These are phyloP conservation scores for Chaetomium olivaceum DNA, from an alignment of 2,329 filamentous ascomycete genomes.

Conservation along the genomic window DNA sequence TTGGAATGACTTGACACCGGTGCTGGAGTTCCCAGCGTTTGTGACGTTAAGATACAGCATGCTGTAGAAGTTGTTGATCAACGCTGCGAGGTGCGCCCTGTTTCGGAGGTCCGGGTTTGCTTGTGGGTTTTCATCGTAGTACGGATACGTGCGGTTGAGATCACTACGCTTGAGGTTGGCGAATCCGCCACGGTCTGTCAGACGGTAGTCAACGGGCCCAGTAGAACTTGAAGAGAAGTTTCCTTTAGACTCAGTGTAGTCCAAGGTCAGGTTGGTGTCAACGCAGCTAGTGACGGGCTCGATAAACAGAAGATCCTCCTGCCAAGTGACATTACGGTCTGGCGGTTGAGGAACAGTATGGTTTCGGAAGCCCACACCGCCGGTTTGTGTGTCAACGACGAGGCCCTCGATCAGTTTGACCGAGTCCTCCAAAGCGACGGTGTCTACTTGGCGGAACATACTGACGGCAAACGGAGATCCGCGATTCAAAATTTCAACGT, in stretches of 20 bases:
- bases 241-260: background rate
- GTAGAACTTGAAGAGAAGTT: background rate
- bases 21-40: conserved; percentile 17
- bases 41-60: conserved; percentile 46
- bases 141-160: conserved; percentile 35
- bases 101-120: conserved; percentile 40
- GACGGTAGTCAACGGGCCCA: conserved; percentile 1
- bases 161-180: conserved; percentile 37
- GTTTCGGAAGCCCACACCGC: conserved; percentile 10
- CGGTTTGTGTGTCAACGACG: background rate
- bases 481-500: background rate
- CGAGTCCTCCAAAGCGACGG: background rate
- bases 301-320: conserved; percentile 15
- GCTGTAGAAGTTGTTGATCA: conserved; percentile 43
- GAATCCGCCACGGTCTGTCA: conserved; percentile 49
- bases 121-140: conserved; percentile 38
- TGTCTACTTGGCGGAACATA: conserved; percentile 4
- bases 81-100: conserved; percentile 48
- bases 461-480: background rate
- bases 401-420: conserved; percentile 11
- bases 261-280: conserved; percentile 10
- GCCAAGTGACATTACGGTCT: background rate
- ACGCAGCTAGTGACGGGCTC: conserved; percentile 13
- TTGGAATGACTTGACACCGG: conserved; percentile 32
- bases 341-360: conserved; percentile 5